phyloP scores from a whole-genome alignment of 1,284 basidiomycete genomes.

The Naganishia sp. region DNA sequence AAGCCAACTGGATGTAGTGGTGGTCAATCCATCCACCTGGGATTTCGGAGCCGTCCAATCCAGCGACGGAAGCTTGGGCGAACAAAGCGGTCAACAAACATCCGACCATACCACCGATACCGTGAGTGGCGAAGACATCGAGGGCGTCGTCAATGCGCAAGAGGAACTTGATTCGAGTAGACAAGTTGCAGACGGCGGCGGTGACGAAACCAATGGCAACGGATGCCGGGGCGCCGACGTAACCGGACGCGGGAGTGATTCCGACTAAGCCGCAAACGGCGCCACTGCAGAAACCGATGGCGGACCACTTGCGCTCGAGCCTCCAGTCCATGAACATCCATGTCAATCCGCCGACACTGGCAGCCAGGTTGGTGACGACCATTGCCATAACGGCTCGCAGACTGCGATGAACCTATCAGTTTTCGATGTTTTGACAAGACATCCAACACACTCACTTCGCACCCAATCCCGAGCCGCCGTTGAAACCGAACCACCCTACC shows the following conservation, averaged over 20 bases:
- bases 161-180: constrained; percentile 79
- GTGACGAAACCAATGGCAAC: constrained; percentile 79
- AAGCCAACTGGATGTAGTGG: constrained; percentile 69
- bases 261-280: constrained; percentile 65
- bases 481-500: constrained; percentile 98
- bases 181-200: constrained; percentile 86
- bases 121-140: constrained; percentile 83
- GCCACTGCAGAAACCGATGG: constrained; percentile 94
- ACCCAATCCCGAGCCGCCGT: constrained; percentile 65
- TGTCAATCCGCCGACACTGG: constrained; percentile 80
- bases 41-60: constrained; percentile 66
- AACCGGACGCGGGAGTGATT: constrained; percentile 90
- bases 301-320: constrained; percentile 88
- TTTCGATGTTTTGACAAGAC: neutral
- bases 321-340: constrained; percentile 97
- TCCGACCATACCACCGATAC: constrained; percentile 82
- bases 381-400: constrained; percentile 84
- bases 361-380: constrained; percentile 89
- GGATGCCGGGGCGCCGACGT: constrained; percentile 70
- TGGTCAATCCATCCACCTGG: constrained; percentile 89
- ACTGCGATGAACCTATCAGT: constrained; percentile 63
- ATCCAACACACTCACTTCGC: constrained; percentile 6
- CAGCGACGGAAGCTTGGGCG: constrained; percentile 80
- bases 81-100: constrained; percentile 70
- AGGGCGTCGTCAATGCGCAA: constrained; percentile 66